phyloP scores from a whole-genome alignment of 2,329 filamentous ascomycete genomes.

The Clarireedia monteithiana region DNA sequence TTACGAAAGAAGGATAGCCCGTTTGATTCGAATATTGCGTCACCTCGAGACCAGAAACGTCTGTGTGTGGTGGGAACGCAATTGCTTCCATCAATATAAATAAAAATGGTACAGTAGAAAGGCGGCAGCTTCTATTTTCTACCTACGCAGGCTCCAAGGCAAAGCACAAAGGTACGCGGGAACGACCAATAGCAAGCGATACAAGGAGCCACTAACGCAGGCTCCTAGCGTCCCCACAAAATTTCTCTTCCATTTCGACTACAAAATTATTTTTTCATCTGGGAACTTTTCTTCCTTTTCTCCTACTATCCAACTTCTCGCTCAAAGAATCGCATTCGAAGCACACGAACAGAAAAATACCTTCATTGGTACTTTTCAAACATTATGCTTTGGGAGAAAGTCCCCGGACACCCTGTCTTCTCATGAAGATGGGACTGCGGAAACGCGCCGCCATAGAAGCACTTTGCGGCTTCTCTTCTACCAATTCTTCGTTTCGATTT shows the following conservation, averaged over 20 bases:
- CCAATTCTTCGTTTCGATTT: constrained; percentile 40
- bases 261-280: constrained; percentile 1
- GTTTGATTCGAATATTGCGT: background rate
- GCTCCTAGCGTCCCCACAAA: constrained; percentile 6
- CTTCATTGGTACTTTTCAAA: constrained; percentile 30
- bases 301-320: constrained; percentile 62
- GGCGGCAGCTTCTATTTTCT: background rate
- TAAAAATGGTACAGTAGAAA: background rate
- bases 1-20: background rate
- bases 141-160: background rate
- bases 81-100: constrained; percentile 6
- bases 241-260: background rate
- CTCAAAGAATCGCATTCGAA: constrained; percentile 99
- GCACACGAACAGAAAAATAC: constrained; percentile 74
- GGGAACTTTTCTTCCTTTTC: constrained; percentile 25
- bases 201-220: background rate
- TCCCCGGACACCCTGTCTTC: constrained; percentile 82
- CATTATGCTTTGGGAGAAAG: constrained; percentile 96
- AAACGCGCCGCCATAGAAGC: constrained; percentile 99
- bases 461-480: constrained; percentile 73
- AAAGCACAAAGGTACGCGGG: background rate
- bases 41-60: background rate
- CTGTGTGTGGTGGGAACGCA: constrained; percentile 1
- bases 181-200: background rate
- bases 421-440: constrained; percentile 52